A percentile compares a stretch with the other conserved stretches of the same genome.
Evolutionary conservation across 805 yeast genomes (phyloP).

Genomic region (Kodamaea jinghongensis): DNA sequence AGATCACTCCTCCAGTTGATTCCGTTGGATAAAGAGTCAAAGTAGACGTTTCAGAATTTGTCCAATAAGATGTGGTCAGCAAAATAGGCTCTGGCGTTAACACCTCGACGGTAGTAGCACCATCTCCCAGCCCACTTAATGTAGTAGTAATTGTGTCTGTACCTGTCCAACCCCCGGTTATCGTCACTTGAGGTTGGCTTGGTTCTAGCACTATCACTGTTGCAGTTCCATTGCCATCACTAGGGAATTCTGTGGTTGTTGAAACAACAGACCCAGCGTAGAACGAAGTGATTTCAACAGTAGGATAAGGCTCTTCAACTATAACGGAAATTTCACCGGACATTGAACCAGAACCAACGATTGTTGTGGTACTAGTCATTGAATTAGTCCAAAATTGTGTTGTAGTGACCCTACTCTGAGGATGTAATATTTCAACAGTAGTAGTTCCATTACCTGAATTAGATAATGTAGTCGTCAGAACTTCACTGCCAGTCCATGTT

Average conservation of each 20-base stretch:
- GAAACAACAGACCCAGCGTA: not conserved
- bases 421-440: constrained; percentile 9
- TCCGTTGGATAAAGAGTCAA: too few relatives aligned
- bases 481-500: constrained; percentile 7
- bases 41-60: not conserved
- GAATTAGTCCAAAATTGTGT: constrained; percentile 10
- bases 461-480: constrained; percentile 14
- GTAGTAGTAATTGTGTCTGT: constrained; percentile 8
- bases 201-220: constrained; percentile 13
- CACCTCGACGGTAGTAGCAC: constrained; percentile 10
- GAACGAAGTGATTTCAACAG: not conserved
- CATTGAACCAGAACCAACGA: constrained; percentile 4
- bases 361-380: constrained; percentile 6
- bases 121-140: constrained; percentile 2
- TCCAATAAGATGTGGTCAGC: constrained; percentile 6
- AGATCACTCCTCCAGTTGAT: too few relatives aligned
- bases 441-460: constrained; percentile 8
- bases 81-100: constrained; percentile 7
- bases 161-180: constrained; percentile 11
- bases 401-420: too few relatives aligned
- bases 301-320: constrained; percentile 11
- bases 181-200: constrained; percentile 8
- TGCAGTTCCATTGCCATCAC: constrained; percentile 5
- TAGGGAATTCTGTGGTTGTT: constrained; percentile 1
- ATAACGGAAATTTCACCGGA: constrained; percentile 13